Evolutionary conservation across 805 yeast genomes (phyloP).

Genomic region (Kodamaea kaohsiungensis): DNA sequence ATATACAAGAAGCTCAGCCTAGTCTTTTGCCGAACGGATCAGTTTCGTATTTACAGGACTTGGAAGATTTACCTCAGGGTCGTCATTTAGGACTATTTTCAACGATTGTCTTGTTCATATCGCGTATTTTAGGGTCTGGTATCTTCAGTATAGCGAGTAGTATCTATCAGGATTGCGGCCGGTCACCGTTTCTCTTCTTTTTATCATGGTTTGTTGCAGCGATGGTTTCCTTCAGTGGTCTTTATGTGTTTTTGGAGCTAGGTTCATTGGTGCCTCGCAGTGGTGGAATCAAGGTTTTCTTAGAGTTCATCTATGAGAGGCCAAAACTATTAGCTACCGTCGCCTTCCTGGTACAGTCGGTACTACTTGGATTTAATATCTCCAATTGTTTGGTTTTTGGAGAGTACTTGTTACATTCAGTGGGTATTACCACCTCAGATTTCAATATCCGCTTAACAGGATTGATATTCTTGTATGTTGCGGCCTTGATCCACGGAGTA

Average conservation of each 20-base stretch:
- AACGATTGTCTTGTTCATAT: slow-evolving; percentile 60
- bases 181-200: slow-evolving; percentile 61
- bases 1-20: neutral
- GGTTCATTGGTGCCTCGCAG: slow-evolving; percentile 72
- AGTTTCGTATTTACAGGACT: slow-evolving; percentile 26
- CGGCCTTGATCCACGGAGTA: slow-evolving; percentile 51
- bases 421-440: slow-evolving; percentile 44
- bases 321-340: slow-evolving; percentile 60
- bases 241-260: slow-evolving; percentile 65
- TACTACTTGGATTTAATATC: slow-evolving; percentile 56
- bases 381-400: slow-evolving; percentile 63
- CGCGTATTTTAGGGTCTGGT: slow-evolving; percentile 77
- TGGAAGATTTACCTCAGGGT: slow-evolving; percentile 68
- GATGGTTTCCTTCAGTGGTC: slow-evolving; percentile 62
- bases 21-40: slow-evolving; percentile 5
- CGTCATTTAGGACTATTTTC: slow-evolving; percentile 71
- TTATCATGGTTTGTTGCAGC: slow-evolving; percentile 66
- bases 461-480: slow-evolving; percentile 26
- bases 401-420: slow-evolving; percentile 51
- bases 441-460: slow-evolving; percentile 36
- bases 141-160: slow-evolving; percentile 73
- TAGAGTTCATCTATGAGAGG: slow-evolving; percentile 63
- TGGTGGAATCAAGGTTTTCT: slow-evolving; percentile 74
- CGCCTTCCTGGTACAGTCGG: slow-evolving; percentile 48
- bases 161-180: slow-evolving; percentile 66